phyloP scores from a whole-genome alignment of 352 stramenopile genomes.

The Phytophthora lateralis region DNA sequence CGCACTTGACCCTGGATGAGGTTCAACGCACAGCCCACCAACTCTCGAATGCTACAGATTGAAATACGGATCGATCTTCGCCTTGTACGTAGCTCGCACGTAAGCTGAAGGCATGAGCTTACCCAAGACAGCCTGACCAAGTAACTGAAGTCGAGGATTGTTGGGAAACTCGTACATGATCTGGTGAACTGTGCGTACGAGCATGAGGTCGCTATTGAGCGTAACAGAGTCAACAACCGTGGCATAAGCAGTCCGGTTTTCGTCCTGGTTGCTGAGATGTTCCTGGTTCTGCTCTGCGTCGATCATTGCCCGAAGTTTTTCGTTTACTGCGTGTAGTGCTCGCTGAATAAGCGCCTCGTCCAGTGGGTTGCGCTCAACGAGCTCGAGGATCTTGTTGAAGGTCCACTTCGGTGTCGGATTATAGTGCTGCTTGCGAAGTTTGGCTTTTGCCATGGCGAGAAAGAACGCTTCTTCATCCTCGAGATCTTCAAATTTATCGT shows the following conservation, averaged over 20 bases:
- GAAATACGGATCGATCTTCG: conserved; percentile 77
- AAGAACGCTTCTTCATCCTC: conserved; percentile 66
- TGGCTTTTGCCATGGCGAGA: conserved; percentile 58
- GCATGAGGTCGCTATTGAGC: conserved; percentile 52
- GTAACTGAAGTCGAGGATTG: conserved; percentile 65
- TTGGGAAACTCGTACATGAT: conserved; percentile 66
- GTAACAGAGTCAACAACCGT: conserved; percentile 50
- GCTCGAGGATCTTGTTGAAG: conserved; percentile 50
- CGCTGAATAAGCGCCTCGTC: conserved; percentile 68
- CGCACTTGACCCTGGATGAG: conserved; percentile 35
- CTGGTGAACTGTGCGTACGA: conserved; percentile 67
- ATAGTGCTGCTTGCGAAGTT: conserved; percentile 56
- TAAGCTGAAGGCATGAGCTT: conserved; percentile 72
- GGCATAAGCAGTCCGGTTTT: conserved; percentile 20
- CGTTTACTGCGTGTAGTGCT: conserved; percentile 59
- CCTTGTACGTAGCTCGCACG: conserved; percentile 71
- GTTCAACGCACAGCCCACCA: conserved; percentile 20
- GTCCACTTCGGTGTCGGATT: conserved; percentile 55
- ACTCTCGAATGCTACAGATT: conserved; percentile 46
- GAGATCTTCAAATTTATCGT: conserved; percentile 54
- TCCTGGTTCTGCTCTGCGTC: conserved; percentile 23
- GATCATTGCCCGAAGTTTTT: conserved; percentile 50
- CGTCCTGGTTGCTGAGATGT: conserved; percentile 12
- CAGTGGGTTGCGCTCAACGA: conserved; percentile 65
- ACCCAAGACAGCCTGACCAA: conserved; percentile 52